Percentiles rank a stretch among this genome's conserved stretches.
Evolutionary conservation across 306 rosid genomes (phyloP).

Genomic region (Ormosia semicastrata): DNA sequence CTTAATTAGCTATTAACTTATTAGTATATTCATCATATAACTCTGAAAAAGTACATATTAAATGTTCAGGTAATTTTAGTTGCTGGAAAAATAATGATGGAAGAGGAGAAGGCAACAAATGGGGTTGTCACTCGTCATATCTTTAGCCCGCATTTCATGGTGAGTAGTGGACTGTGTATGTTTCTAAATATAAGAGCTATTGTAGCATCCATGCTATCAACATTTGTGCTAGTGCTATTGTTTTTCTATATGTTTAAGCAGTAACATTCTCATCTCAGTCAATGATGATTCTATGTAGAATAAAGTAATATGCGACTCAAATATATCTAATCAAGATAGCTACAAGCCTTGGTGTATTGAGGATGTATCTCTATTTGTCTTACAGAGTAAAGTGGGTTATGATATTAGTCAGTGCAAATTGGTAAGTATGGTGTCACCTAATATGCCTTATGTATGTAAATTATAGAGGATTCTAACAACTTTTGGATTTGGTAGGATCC

Average conservation of each 20-base stretch:
- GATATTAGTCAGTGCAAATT: slow-evolving; percentile 24
- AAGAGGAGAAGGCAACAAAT: slow-evolving; percentile 20
- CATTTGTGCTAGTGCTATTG: neutral
- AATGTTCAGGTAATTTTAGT: slow-evolving; percentile 25
- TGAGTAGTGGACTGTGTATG: neutral
- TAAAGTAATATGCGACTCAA: neutral
- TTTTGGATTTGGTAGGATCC: neutral
- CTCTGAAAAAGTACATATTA: neutral
- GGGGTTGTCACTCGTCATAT: slow-evolving; percentile 28
- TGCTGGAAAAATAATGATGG: slow-evolving; percentile 30
- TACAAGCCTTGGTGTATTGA: slow-evolving; percentile 21
- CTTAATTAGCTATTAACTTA: neutral
- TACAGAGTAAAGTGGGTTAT: slow-evolving; percentile 14
- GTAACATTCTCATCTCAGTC: neutral
- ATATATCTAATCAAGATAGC: slow-evolving; percentile 9
- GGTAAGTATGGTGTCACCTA: slow-evolving; percentile 4
- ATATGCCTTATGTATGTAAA: neutral
- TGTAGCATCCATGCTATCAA: neutral
- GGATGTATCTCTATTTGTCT: slow-evolving; percentile 18
- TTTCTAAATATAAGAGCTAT: neutral
- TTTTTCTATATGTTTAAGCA: neutral
- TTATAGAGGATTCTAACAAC: neutral
- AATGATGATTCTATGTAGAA: slow-evolving; percentile 10
- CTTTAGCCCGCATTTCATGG: slow-evolving; percentile 17
- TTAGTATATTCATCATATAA: neutral